Evolutionary conservation across 768 basidiomycete species (phyloP).

Genomic region (Rhodosporidiobolus odoratus): DNA sequence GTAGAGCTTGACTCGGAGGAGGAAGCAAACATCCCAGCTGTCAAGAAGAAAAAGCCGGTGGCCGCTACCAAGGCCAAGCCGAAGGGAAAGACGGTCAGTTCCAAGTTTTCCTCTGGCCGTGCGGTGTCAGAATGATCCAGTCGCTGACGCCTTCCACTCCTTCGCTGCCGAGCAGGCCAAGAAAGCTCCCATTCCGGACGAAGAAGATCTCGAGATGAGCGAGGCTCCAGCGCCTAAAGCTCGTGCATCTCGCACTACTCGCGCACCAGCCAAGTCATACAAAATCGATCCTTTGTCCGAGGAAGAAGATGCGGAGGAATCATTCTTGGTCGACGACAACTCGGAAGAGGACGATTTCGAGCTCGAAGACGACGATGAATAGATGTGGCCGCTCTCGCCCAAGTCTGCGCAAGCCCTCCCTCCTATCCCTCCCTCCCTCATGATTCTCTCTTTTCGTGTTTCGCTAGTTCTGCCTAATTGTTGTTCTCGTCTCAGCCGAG

Average conservation of each 20-base stretch:
- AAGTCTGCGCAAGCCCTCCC: too few species aligned
- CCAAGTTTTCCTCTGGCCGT: too few species aligned
- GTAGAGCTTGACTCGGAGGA: conserved; percentile 10
- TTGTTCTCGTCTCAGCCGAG: too few species aligned
- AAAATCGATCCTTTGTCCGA: conserved; percentile 1
- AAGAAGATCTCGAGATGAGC: background rate
- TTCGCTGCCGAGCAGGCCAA: background rate
- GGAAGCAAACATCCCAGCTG: background rate
- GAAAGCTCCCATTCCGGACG: background rate
- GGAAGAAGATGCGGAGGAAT: conserved; percentile 7
- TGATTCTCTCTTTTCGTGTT: background rate
- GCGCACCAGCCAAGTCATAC: conserved; percentile 26
- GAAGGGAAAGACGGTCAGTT: too few species aligned
- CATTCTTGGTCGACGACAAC: conserved; percentile 17
- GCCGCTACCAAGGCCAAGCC: background rate
- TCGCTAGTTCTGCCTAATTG: background rate
- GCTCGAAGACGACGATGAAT: conserved; percentile 16
- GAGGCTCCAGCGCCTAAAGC: background rate
- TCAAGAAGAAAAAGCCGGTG: conserved; percentile 9
- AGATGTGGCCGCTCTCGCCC: too few species aligned
- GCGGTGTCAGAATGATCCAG: background rate
- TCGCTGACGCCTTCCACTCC: background rate
- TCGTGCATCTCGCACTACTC: conserved; percentile 12
- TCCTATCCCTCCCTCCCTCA: background rate
- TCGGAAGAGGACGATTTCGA: conserved; percentile 18